Percentiles rank a stretch among this genome's conserved stretches.
Conservation (phyloP, 352 stramenopile genomes). For the Phytopythium aichiense region DNA sequence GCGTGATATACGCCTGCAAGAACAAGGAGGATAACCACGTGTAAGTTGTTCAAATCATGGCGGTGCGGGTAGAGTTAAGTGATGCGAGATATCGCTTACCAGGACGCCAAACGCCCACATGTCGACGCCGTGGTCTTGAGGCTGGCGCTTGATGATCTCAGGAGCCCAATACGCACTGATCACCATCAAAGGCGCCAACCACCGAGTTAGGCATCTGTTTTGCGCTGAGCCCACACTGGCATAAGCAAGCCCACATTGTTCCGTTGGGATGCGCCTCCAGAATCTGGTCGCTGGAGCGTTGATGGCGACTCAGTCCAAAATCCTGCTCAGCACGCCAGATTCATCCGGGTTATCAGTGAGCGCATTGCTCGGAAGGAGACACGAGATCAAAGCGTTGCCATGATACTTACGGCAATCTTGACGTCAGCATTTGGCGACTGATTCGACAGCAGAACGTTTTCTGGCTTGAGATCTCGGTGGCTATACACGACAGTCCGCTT, state of each 20-base stretch:
- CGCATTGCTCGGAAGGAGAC: too few relatives aligned
- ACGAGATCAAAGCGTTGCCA: conserved; percentile 1
- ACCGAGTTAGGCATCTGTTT: background rate
- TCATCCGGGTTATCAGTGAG: background rate
- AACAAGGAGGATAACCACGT: background rate
- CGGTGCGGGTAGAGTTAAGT: background rate
- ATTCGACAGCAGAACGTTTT: conserved; percentile 70
- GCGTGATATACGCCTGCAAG: conserved; percentile 59
- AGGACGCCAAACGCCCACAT: conserved; percentile 82
- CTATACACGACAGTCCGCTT: conserved; percentile 12
- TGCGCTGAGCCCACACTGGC: background rate
- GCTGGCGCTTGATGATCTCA: conserved; percentile 66
- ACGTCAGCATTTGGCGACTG: conserved; percentile 48
- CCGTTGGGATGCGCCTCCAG: conserved; percentile 53
- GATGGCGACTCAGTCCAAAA: conserved; percentile 57
- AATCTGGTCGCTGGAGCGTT: conserved; percentile 36
- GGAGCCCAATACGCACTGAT: conserved; percentile 72
- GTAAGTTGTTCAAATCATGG: background rate
- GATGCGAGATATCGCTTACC: conserved; percentile 19
- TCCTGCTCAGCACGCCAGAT: conserved; percentile 29
- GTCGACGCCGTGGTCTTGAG: conserved; percentile 68
- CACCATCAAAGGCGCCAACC: background rate
- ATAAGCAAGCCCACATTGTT: conserved; percentile 43
- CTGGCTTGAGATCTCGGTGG: conserved; percentile 73
- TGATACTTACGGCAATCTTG: conserved; percentile 55